Evolutionary conservation across 345 rosid species (phyloP), one percentile per base, ranked within the genome.

Genomic region (Salix exigua): DNA sequence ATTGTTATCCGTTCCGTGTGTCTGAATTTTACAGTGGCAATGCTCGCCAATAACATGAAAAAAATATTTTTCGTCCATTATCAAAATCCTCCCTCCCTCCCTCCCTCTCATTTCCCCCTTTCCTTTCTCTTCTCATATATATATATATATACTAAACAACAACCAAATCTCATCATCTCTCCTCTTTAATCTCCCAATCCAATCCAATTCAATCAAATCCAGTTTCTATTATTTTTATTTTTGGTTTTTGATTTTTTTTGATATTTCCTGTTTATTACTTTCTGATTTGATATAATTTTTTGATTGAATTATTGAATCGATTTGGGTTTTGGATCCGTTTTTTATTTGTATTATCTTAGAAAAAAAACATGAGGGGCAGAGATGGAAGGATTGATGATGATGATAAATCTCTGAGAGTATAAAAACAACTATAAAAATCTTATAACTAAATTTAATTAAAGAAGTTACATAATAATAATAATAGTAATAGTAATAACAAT

Each of bases 241-340:
- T n/a, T 58, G 63, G 63, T 28, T 23, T 58, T 58, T 58, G 63
- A 23, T 10, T 58, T 46, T 46, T 30, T 46, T 3, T 44, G 0
- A 3, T 10, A 13, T 44, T 58, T n/a, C 62, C 23, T 58, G 63
- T 58, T 23, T 58, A 58, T 60, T 68, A 18, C 3, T 69, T 58
- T 25, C 6, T 25, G 61, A 33, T 50, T 44, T 51, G 53, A 67
- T 33, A 50, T 21, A 4, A 35, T 50, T 53, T 55, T 10, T 17
- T 60, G 14, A 37, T 44, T 60, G 58, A 33, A 35, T 68, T 42
- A 12, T 42, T 61, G n/a, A 60, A 62, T 60, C 33, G 70, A 74
- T 65, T 60, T 68, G 40, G 19, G 31, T 63, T 74, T 46, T 74
- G 70, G 77, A 74, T 65, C 77, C 70, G 17, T n/a, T 74, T 65